These are phyloP conservation scores for Hydnum rufescens DNA, from an alignment of 768 basidiomycete genomes.

Conservation along the genomic window DNA sequence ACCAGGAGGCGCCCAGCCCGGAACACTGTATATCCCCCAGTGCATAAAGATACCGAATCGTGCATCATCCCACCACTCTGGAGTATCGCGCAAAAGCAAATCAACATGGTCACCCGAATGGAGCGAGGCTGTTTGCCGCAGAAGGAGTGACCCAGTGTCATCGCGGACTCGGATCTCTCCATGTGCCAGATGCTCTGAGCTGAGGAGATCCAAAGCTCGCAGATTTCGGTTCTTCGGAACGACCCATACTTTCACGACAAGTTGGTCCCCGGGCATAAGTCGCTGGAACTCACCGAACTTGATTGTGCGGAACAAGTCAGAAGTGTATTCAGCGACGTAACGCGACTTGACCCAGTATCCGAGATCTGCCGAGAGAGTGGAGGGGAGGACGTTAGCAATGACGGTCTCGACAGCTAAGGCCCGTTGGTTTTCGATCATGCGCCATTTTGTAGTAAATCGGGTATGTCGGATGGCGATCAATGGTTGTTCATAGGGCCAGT, in stretches of 20 bases:
- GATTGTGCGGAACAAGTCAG: conserved; percentile 22
- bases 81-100: conserved; percentile 21
- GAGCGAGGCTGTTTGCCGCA: conserved; percentile 25
- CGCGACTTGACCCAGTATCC: conserved; percentile 4
- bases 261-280: conserved; percentile 32
- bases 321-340: not conserved
- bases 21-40: not conserved
- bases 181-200: not conserved
- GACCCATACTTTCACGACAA: conserved; percentile 24
- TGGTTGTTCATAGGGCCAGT: not conserved
- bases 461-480: conserved; percentile 1
- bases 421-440: conserved; percentile 6
- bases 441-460: conserved; percentile 8
- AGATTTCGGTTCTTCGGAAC: not conserved
- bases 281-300: conserved; percentile 24
- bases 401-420: conserved; percentile 27
- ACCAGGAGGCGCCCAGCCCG: not conserved
- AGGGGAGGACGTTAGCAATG: conserved; percentile 30
- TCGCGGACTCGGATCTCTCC: not conserved
- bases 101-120: conserved; percentile 16
- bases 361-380: conserved; percentile 8
- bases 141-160: conserved; percentile 9
- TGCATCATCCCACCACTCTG: conserved; percentile 33
- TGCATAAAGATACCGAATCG: conserved; percentile 33
- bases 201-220: not conserved